Base-by-base conservation (phyloP, 2,329 filamentous ascomycete species). In the Alternaria conjuncta region DNA sequence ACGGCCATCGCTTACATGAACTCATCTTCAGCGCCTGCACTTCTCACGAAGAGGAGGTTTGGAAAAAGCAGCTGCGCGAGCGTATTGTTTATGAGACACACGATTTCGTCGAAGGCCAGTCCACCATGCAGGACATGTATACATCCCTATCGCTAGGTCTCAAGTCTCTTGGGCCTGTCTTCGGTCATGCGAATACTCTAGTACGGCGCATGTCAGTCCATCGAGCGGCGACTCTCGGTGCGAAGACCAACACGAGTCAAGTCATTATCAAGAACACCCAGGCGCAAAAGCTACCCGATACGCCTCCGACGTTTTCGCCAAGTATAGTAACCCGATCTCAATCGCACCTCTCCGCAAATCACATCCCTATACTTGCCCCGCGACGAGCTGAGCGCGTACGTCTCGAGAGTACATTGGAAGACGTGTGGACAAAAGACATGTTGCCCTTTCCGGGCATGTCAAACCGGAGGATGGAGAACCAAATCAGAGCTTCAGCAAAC, bases 251-350 rank as follows among this genome's bases (percentile, higher is more conserved):
- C 44, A 79, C 91, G 56, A 91, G 87, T 66, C 92, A 96, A 73
- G 89, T 97, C 55, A 91, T 97, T 51, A 88, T 97, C 74, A 95
- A 92, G 75, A 96, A 96, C 73, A 97, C 94, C 0, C 90, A 90
- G 71, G 86, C 88, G 3, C 83, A 88, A 50, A 90, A 89, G 70
- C 87, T 90, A 46, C 77, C 82, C 7, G 79, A 86, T 6, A 77
- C 83, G 15, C 79, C 84, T 41, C 75, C 66, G 13, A 81, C 78
- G 26, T 82, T 79, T 66, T 81, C 69, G 60, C 84, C 77, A 58
- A 84, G 77, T n/a, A 84, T 86, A 32, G 89, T 96, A 66, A 90
- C 90, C 69, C 88, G 94, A 44, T 96, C 93, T 1, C 93, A 93
- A 71, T 95, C 93, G 10, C 83, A 95, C 45, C 83, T 92, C n/a